Evolutionary conservation across 441 rosid genomes (phyloP), one percentile per base, ranked within the genome.

Genomic region (Gossypium laxum): DNA sequence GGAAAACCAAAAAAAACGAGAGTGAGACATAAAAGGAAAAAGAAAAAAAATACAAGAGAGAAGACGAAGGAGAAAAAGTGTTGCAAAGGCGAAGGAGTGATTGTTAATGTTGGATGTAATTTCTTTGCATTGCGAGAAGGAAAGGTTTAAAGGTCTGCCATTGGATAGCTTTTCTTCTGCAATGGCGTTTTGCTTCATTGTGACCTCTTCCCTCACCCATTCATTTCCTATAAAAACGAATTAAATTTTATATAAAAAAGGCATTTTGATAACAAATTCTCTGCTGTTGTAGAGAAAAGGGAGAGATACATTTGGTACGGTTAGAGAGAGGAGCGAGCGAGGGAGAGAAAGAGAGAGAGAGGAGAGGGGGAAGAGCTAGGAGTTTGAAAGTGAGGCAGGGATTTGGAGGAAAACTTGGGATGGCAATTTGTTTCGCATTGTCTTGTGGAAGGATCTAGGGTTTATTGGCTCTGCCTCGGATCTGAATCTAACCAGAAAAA

Each of bases 401-500:
- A 60, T 58, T 74, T 65, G 60, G 45, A 10, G 24, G 45, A 11
- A 57, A 72, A n/a, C 4, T 19, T 55, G 26, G 0, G 51, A 62
- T 62, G 67, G 6, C 66, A 67, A 48, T 69, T 51, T 48, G 34
- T 5, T 76, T 54, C 70, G 66, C 75, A 45, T 81, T 72, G 65
- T n/a, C 3, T 6, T 22, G 34, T 48, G 52, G 8, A n/a, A 56
- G 62, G 61, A 72, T 51, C 78, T 75, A 67, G 80, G 79, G 77
- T 72, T 74, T 61, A 67, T 34, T 72, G 61, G 58, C 62, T 63
- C 75, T 18, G 75, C 62, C 58, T 76, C 45, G 71, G 70, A 72
- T 76, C 83, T 72, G 62, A 75, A 72, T 74, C 78, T 67, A 56
- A 70, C 57, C 15, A 24, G 58, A 66, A 63, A 74, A 45, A 66